Evolutionary conservation across 73 alveolate species (phyloP).

Genomic region (Urostyla sp.): DNA sequence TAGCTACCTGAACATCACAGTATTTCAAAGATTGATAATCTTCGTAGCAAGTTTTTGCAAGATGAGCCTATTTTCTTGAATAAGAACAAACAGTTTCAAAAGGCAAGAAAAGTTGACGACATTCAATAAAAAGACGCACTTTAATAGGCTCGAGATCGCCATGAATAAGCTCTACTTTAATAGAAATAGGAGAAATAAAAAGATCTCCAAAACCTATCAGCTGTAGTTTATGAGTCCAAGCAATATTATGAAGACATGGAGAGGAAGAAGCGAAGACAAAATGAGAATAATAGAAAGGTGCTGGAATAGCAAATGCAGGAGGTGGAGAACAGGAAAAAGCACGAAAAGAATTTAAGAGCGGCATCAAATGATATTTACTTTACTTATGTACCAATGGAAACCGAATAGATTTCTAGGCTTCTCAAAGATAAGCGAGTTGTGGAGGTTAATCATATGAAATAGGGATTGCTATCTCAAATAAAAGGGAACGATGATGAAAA

Average conservation of each 20-base stretch:
- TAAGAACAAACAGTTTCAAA: not conserved
- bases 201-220: not conserved
- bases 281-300: not conserved
- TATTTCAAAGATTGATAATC: not conserved
- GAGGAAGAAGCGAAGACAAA: not conserved
- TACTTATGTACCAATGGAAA: conserved; percentile 14
- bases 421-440: not conserved
- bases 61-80: conserved; percentile 37
- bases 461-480: conserved; percentile 14
- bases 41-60: not conserved
- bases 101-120: conserved; percentile 14
- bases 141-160: conserved; percentile 20
- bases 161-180: not conserved
- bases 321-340: not conserved
- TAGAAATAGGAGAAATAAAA: not conserved
- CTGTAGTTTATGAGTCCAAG: not conserved
- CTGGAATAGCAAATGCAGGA: conserved; percentile 6
- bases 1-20: not conserved
- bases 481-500: not conserved
- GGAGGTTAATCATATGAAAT: conserved; percentile 23
- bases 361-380: not conserved
- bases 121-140: conserved; percentile 14
- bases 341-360: not conserved
- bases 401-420: conserved; percentile 16
- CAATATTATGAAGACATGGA: conserved; percentile 4